Base-by-base conservation (phyloP, 129 eudicot genomes). In the Solidago caesia region DNA sequence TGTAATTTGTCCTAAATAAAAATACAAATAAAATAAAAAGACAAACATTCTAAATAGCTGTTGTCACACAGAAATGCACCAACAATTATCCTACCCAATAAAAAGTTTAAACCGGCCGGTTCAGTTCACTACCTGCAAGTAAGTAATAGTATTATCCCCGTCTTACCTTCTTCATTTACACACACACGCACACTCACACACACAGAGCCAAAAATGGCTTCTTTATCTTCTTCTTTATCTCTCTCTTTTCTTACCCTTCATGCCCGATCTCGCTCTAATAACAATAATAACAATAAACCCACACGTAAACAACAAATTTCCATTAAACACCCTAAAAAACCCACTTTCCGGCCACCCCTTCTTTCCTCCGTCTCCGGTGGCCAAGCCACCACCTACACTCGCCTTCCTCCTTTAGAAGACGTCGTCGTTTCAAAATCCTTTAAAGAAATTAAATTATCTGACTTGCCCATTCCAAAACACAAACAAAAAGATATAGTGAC, bases 341-440 rank as follows among this genome's bases (percentile, higher is more conserved):
- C 76, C 70, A 80, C 75, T 59, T 60, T 76, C 8, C 82, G 61
- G 14, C 75, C 79, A 25, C 75, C 70, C 21, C 58, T 73, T 12
- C 75, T 77, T 60, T 52, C 87, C 75, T 68, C 81, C 75, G 77
- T 64, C 42, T 51, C 77, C 56, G 89, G 91, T 59, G 87, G 88
- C 67, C 91, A 88, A n/a, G 93, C 98, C 76, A 94, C 98, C 79
- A 86, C 92, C 70, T 94, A 84, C 88, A 94, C 97, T 49, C 88
- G 97, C 12, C 84, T 94, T 43, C 98, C 97, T 6, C 97, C 93
- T 27, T 88, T 72, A 79, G 98, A 90, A 43, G 96, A 90, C 79
- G 75, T 56, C 72, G 2, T 82, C 46, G 39, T 33, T 33, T 67
- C 74, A 49, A 45, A 78, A 12, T 47, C 77, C n/a, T 33, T 85